phyloP scores from a whole-genome alignment of 179 eudicot genomes.

The Spinacia oleracea region DNA sequence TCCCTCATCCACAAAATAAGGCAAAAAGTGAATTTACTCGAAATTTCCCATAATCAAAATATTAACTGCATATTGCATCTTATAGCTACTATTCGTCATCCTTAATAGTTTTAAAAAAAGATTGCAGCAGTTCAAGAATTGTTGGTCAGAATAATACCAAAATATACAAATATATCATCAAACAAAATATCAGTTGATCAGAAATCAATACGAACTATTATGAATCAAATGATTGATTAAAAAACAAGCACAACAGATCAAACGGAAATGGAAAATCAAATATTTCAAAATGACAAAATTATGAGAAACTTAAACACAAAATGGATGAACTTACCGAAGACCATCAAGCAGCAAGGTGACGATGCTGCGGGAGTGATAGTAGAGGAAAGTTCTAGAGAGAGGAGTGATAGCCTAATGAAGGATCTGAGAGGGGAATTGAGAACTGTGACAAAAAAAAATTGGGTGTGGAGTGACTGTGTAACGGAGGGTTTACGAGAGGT shows the following conservation, averaged over 20 bases:
- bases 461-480: no score
- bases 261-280: background rate
- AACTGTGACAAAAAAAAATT: no score
- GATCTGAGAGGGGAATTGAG: no score
- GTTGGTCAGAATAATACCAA: no score
- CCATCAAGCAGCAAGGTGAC: background rate
- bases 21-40: background rate
- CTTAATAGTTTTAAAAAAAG: background rate
- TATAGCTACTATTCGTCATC: no score
- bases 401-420: background rate
- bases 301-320: background rate
- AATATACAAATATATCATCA: background rate
- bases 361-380: background rate
- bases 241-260: background rate
- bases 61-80: no score
- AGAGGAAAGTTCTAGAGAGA: conserved; percentile 16
- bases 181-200: background rate
- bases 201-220: background rate
- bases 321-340: conserved; percentile 7
- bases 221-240: background rate
- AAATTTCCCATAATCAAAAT: background rate
- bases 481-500: no score
- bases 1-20: no score
- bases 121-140: background rate
- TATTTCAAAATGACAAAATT: background rate